Conservation (phyloP, 768 basidiomycete species). For the Trametes punicea region DNA sequence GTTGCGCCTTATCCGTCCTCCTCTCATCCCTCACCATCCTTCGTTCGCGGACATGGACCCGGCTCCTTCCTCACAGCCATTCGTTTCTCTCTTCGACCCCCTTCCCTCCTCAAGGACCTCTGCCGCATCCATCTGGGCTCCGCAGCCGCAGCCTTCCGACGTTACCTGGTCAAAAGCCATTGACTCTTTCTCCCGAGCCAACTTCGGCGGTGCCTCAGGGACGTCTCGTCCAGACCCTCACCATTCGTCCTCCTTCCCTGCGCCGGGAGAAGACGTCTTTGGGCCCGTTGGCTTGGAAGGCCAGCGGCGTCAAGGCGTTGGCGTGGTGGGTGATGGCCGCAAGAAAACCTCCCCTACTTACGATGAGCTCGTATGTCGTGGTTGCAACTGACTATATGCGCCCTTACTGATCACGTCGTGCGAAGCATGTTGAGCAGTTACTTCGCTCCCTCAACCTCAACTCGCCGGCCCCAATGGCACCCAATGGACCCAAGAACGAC, state of each 20-base stretch:
- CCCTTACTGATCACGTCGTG: conserved; percentile 21
- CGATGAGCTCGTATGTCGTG: conserved; percentile 48
- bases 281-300: conserved; percentile 45
- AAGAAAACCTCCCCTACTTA: conserved; percentile 58
- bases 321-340: conserved; percentile 79
- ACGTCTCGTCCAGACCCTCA: conserved; percentile 22
- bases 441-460: conserved; percentile 76
- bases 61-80: conserved; percentile 20
- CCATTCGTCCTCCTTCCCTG: conserved; percentile 28
- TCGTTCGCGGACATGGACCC: conserved; percentile 22
- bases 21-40: conserved; percentile 13
- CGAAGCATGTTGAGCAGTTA: conserved; percentile 76
- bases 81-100: conserved; percentile 28
- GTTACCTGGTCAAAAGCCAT: conserved; percentile 65
- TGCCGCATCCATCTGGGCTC: conserved; percentile 74
- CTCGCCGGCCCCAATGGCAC: conserved; percentile 55
- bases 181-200: conserved; percentile 55
- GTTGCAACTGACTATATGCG: conserved; percentile 21
- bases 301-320: conserved; percentile 48
- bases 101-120: conserved; percentile 19
- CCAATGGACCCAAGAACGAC: conserved; percentile 38
- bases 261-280: conserved; percentile 60
- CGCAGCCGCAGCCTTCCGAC: conserved; percentile 68
- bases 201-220: conserved; percentile 20
- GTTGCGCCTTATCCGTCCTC: neutral